Base-by-base conservation (phyloP, 1,284 basidiomycete genomes). In the Trametes pubescens region DNA sequence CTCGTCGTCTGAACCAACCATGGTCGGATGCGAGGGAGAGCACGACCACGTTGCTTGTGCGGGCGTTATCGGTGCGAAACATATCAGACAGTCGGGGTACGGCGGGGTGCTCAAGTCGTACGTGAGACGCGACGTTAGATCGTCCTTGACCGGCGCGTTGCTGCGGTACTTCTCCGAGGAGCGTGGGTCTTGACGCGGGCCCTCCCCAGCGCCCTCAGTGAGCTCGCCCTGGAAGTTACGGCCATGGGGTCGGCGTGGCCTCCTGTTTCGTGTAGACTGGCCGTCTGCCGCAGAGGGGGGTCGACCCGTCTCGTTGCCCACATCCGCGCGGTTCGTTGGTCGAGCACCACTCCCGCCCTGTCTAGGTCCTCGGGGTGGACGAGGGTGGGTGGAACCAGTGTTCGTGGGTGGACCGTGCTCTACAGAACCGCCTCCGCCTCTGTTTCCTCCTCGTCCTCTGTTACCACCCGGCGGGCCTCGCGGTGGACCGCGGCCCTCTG, bases 51-150 rank as follows among this genome's bases (percentile, higher is more conserved):
- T 91, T 1, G 87, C 82, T 57, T 94, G 86, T 0, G 84, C 84
- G 2, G 92, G 90, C 48, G 87, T 85, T 26, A 95, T 87, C 0
- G 89, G 65, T 48, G 83, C 84, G 75, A 93, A 93, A 73, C 93
- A 95, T 66, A 95, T 94, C 0, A 87, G 81, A 71, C 93, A 95
- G 72, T 95, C 93, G 4, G 86, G 82, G 67, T 86, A 93, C 0
- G 92, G 92, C 0, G 86, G 82, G 0, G 83, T 86, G 64, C 85
- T 83, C 35, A 94, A 80, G 4, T 84, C 82, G 35, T 82, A 82
- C 10, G 82, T 91, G 54, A 94, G 84, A 2, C 81, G 83, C 6
- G 90, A 90, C 0, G 91, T 90, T 32, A 94, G 82, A 73, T 92
- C 90, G 66, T 88, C 86, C 9, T 61, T 64, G 57, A 69, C 71